Evolutionary conservation across 1,284 basidiomycete species (phyloP).

Genomic region (Ustilago tritici): DNA sequence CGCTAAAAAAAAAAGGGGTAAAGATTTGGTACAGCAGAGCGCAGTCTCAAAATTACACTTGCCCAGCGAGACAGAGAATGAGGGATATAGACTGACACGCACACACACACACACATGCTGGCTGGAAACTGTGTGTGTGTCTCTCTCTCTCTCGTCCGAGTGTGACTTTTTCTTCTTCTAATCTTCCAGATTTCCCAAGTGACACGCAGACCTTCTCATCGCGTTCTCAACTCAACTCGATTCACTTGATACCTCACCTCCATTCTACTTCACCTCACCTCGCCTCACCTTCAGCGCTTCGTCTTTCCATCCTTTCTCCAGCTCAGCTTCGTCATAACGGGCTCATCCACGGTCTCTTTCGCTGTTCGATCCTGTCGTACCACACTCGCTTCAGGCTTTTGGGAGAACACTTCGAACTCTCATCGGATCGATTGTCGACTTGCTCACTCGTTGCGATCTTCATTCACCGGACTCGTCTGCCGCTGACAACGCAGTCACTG

Average conservation of each 20-base stretch:
- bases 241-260: neutral
- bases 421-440: neutral
- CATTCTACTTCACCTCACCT: neutral
- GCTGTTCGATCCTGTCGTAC: neutral
- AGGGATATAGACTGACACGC: neutral
- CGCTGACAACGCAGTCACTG: neutral
- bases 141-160: neutral
- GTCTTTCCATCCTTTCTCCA: neutral
- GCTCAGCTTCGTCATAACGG: neutral
- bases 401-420: neutral
- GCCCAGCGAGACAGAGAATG: neutral
- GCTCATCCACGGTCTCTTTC: slow-evolving; percentile 1
- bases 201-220: slow-evolving; percentile 11
- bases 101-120: neutral
- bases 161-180: slow-evolving; percentile 1
- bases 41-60: neutral
- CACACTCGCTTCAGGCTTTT: neutral
- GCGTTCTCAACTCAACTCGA: neutral
- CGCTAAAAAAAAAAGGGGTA: neutral
- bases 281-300: neutral
- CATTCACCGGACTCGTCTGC: neutral
- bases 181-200: slow-evolving; percentile 1
- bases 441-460: neutral
- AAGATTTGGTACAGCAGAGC: neutral
- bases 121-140: neutral